Conservation (phyloP, 208 protist species). For the Trypanosomatidae sp. region DNA sequence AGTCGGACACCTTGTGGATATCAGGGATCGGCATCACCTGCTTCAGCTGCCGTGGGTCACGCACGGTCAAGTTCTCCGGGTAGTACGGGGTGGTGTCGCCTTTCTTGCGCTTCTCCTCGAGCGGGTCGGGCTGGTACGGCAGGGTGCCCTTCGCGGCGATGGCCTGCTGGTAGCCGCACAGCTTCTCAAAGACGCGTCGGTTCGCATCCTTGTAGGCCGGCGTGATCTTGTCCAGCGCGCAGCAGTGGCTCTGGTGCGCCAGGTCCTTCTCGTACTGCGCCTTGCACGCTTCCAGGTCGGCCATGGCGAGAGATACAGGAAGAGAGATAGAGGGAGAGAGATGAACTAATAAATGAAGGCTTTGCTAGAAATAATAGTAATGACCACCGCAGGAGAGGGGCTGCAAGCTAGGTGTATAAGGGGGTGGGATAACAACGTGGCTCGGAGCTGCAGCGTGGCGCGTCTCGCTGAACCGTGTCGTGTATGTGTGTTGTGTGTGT, state of each 20-base stretch:
- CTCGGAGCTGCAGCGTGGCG: too few species aligned
- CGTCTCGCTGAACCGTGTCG: too few species aligned
- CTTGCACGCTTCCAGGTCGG: constrained; percentile 33
- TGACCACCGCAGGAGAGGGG: too few species aligned
- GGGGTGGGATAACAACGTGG: too few species aligned
- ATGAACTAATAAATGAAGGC: too few species aligned
- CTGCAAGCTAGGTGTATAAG: too few species aligned
- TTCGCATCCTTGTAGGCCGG: constrained; percentile 36
- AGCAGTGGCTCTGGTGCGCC: constrained; percentile 38
- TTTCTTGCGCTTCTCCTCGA: constrained; percentile 22
- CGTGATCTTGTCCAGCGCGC: constrained; percentile 25
- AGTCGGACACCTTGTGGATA: constrained; percentile 58
- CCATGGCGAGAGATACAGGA: not conserved
- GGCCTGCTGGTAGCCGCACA: constrained; percentile 37
- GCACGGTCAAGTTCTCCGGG: constrained; percentile 40
- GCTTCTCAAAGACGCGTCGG: constrained; percentile 33
- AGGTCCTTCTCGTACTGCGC: constrained; percentile 51
- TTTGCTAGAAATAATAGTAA: too few species aligned
- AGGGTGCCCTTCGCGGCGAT: constrained; percentile 32
- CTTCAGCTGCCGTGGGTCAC: constrained; percentile 27
- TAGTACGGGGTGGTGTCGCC: constrained; percentile 16
- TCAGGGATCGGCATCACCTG: constrained; percentile 58
- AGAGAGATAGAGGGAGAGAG: not conserved
- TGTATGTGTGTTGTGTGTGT: too few species aligned
- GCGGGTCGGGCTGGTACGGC: constrained; percentile 18